Evolutionary conservation across 768 basidiomycete species (phyloP).

Genomic region (Xerocomus spinulosus): DNA sequence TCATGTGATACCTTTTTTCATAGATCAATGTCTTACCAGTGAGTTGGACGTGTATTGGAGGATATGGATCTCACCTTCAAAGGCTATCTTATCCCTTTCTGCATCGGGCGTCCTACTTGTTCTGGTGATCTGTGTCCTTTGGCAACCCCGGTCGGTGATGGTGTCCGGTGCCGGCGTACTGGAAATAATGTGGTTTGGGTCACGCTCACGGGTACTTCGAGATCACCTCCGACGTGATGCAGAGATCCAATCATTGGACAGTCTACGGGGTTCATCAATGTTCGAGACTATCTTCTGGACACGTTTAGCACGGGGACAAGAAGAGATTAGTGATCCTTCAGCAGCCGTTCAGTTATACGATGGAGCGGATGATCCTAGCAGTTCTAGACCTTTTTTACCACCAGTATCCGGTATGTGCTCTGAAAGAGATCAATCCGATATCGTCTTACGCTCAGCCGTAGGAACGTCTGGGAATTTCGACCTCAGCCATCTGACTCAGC

Average conservation of each 20-base stretch:
- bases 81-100: not conserved
- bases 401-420: no score
- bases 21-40: not conserved
- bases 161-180: not conserved
- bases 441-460: no score
- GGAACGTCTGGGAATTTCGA: no score
- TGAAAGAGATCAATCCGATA: no score
- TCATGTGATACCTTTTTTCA: not conserved
- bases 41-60: not conserved
- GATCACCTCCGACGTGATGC: not conserved
- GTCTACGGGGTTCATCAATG: not conserved
- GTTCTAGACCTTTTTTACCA: no score
- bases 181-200: not conserved
- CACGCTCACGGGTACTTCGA: not conserved
- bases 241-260: not conserved
- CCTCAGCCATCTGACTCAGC: no score
- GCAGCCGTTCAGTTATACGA: not conserved
- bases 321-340: not conserved
- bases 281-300: not conserved
- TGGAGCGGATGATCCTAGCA: not conserved
- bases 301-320: not conserved
- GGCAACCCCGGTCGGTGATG: not conserved
- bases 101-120: not conserved
- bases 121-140: not conserved
- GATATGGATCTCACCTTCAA: not conserved